A percentile compares a stretch with the other conserved stretches of the same genome.
phyloP scores from a whole-genome alignment of 2,329 filamentous ascomycete species.

The Fusarium sp. region DNA sequence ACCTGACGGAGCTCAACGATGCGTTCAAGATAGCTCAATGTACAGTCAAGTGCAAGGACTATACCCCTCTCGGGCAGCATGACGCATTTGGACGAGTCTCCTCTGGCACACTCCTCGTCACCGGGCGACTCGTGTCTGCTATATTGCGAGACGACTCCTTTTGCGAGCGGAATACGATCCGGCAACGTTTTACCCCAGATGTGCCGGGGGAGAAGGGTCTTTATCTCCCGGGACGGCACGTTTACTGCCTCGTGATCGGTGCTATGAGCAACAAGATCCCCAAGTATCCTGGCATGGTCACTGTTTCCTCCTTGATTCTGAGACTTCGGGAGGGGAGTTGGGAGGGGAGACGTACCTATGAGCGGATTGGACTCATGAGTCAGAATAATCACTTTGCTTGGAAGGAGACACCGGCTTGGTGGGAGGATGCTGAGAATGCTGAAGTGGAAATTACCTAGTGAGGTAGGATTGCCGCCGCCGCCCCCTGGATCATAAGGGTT shows the following conservation, averaged over 20 bases:
- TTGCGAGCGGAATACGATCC: neutral
- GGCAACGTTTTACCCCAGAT: neutral
- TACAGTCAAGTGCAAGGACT: neutral
- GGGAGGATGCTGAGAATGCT: neutral
- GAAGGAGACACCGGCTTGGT: neutral
- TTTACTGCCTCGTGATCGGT: neutral
- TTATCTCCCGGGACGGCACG: neutral
- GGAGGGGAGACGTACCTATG: neutral
- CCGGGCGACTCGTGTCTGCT: neutral
- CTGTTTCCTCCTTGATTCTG: neutral
- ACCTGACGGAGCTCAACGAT: neutral
- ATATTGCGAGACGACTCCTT: neutral
- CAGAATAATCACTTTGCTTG: neutral
- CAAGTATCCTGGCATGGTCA: neutral
- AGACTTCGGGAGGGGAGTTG: neutral
- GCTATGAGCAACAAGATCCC: neutral
- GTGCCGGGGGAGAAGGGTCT: neutral
- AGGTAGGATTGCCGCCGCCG: neutral
- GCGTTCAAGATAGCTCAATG: neutral
- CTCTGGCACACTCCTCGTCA: neutral
- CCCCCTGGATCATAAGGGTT: too few species aligned
- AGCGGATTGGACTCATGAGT: neutral
- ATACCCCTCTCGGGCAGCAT: neutral
- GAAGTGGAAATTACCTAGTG: neutral
- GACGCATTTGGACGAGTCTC: neutral